Evolutionary conservation across 2,329 filamentous ascomycete species (phyloP), one percentile per base, ranked within the genome.

Genomic region (Cercospora brassicicola): DNA sequence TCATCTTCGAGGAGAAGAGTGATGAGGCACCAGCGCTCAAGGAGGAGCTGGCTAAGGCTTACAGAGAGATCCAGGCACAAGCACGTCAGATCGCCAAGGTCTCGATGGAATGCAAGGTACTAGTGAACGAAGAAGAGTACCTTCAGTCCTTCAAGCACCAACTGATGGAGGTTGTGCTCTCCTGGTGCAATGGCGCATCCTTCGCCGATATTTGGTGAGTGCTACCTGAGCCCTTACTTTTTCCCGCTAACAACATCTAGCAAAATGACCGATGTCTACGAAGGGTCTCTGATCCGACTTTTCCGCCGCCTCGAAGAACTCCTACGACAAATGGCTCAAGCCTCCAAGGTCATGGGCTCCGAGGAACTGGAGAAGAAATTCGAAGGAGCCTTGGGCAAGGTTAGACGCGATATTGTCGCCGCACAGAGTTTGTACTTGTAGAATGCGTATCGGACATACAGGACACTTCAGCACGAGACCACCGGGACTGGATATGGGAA

Each of bases 191-290:
- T 73, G 95, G 94, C 60, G 91, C 91, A 73, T 89, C 91, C 0
- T 99, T 99, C 83, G 89, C 91, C 0, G 90, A 97, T 74, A 97
- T 99, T 70, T 98, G 95, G 94, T 97, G 88, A 77, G 92, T 87
- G 15, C 26, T 15, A 11, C 56, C 26, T 36, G 18, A 39, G 61
- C n/a, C 59, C 51, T 18, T 68, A 56, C 48, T 55, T 28, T 59
- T 28, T 59, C 7, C 71, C 20, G 48, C 48, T 55, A n/a, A 55
- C 48, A 28, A 55, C 30, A 30, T 23, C 18, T 18, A 96, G 94
- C 82, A 96, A 96, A 92, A 97, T 99, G 94, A 98, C 95, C 30
- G 94, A 97, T 75, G 92, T 94, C 30, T 99, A 97, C 81, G 95
- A 99, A 83, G 95, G 95, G 68, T 97, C 93, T 67, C 84, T 99